Evolutionary conservation across 129 eudicot genomes (phyloP).

Genomic region (Solidago caesia): DNA sequence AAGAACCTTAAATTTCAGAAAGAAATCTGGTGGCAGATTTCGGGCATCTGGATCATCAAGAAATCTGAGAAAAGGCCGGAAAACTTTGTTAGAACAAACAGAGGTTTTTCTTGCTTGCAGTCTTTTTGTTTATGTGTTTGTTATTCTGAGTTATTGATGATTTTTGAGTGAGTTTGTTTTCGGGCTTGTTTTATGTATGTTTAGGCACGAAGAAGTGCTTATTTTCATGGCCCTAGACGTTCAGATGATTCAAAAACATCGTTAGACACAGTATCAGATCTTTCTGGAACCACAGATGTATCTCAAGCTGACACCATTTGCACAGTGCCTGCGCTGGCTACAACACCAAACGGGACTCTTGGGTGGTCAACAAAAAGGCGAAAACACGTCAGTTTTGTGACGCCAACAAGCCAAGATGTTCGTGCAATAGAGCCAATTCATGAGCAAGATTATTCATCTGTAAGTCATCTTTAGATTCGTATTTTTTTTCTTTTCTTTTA

Average conservation of each 20-base stretch:
- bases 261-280: constrained; percentile 46
- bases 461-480: constrained; percentile 29
- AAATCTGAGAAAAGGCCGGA: constrained; percentile 42
- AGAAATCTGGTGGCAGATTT: constrained; percentile 40
- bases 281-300: constrained; percentile 54
- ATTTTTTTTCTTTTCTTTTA: neutral
- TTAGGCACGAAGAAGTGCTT: constrained; percentile 35
- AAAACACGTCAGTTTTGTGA: constrained; percentile 42
- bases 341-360: constrained; percentile 50
- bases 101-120: constrained; percentile 41
- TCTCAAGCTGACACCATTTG: constrained; percentile 54
- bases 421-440: constrained; percentile 31
- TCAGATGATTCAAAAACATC: constrained; percentile 26
- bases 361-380: constrained; percentile 55
- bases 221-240: constrained; percentile 23
- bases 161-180: neutral
- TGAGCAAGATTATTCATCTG: constrained; percentile 40
- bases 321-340: constrained; percentile 44
- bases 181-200: constrained; percentile 5
- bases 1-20: constrained; percentile 47
- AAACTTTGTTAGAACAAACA: constrained; percentile 43
- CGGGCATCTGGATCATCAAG: constrained; percentile 43
- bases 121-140: neutral
- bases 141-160: neutral
- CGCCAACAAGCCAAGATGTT: constrained; percentile 42